Conservation (phyloP, 2,329 filamentous ascomycete genomes). For the Xenoacremonium recifei region DNA sequence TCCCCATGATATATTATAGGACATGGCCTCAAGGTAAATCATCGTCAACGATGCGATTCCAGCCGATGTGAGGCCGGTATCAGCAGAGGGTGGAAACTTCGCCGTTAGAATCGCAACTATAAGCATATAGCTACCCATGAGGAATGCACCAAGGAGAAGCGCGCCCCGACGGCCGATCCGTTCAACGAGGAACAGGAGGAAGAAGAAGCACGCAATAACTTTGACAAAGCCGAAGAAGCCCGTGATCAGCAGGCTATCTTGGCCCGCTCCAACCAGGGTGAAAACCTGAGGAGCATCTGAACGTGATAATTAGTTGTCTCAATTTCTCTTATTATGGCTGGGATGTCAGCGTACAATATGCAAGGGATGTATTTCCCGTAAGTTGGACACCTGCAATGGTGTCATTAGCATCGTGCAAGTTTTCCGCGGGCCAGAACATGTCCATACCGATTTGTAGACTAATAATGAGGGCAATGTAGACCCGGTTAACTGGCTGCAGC, state of each 20-base stretch:
- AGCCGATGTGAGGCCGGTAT: conserved; percentile 33
- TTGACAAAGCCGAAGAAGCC: conserved; percentile 54
- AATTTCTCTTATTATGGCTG: not conserved
- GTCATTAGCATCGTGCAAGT: too few species aligned
- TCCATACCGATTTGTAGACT: conserved; percentile 47
- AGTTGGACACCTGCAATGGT: too few species aligned
- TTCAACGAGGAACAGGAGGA: conserved; percentile 49
- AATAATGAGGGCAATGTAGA: conserved; percentile 46
- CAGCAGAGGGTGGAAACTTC: conserved; percentile 38
- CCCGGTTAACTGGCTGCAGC: conserved; percentile 45
- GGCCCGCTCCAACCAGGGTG: conserved; percentile 45
- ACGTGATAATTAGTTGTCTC: conserved; percentile 3
- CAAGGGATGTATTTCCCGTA: conserved; percentile 50
- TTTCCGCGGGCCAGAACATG: too few species aligned
- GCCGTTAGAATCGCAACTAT: conserved; percentile 49
- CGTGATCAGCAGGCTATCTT: conserved; percentile 46
- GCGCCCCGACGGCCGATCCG: conserved; percentile 46
- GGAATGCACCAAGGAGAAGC: conserved; percentile 46
- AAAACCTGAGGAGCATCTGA: conserved; percentile 50
- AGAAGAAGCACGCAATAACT: conserved; percentile 44
- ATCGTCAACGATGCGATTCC: conserved; percentile 50
- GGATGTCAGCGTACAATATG: conserved; percentile 38
- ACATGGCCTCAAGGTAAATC: conserved; percentile 50
- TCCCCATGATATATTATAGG: conserved; percentile 50
- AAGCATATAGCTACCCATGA: conserved; percentile 53